Base-by-base conservation (phyloP, 768 basidiomycete species). In the Xerocomus potaroensis region DNA sequence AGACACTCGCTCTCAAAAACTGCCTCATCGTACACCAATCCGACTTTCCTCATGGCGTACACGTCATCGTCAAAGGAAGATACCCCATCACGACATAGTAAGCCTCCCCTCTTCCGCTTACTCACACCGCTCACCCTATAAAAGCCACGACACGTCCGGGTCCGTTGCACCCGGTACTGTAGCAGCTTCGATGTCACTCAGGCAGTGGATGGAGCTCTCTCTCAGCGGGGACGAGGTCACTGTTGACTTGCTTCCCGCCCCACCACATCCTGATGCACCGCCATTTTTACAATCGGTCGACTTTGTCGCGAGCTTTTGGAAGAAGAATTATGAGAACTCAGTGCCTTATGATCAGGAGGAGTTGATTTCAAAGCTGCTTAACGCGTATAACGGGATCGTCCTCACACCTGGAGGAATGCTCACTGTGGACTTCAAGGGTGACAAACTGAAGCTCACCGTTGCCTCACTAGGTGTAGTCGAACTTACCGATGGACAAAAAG, bases 191-290 rank as follows among this genome's bases (percentile, higher is more conserved):
- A 75, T 80, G 19, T 68, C 81, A 48, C 89, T 92, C 49, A 80
- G 96, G 9, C 83, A 89, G 69, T 99, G 92, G 92, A 86, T 93
- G 34, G 84, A 84, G 5, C 74, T 97, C 7, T 91, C 91, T 14
- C 66, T 86, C 32, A 66, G 73, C 3, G 91, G 91, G 0, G 93
- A 96, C 61, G 60, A 72, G 12, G 85, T 89, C 43, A 77, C 83
- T 14, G 74, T 95, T 31, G 82, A 87, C 45, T 66, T 77, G 2
- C 74, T 90, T 18, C 65, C 60, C 15, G 22, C 61, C 4, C 72
- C 78, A 14, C 62, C 76, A 7, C 72, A 78, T 24, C 76, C 78
- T 0, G 71, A 76, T 41, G 70, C 77, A 9, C 78, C 80, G 14
- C 66, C 80, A 6, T 94, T 80, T 64, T 72, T 95, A 14, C 80